Base-by-base conservation (phyloP, 345 rosid species). In the Salix udensis region DNA sequence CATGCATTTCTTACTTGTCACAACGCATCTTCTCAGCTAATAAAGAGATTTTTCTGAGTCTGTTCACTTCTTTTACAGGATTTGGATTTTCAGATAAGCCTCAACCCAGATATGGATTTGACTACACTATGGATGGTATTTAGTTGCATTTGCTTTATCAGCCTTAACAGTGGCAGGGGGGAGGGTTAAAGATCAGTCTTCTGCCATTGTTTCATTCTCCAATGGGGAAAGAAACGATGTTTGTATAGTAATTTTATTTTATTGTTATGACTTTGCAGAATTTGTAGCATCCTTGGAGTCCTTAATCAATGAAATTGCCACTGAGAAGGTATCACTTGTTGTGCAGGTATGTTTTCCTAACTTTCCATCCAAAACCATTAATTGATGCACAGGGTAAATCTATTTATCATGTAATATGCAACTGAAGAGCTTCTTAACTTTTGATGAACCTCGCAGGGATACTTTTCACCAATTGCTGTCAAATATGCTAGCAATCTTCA, bases 41-140 rank as follows among this genome's bases (percentile, higher is more conserved):
- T 11, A 13, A 0, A 26, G 10, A 42, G 18, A 31, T 14, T 67
- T 64, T 71, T 23, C 75, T 74, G 44, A 70, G 44, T 40, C 26
- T 34, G 50, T 21, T 10, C 4, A 6, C 42, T 6, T 74, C 71
- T 44, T 52, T 44, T 28, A 31, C 86, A 92, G 98, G 98, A 70
- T 95, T 95, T 79, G 97, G 97, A 31, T 95, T 95, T 85, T 95
- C 98, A n/a, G 97, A 95, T 78, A 95, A 93, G 83, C 98, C 98
- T 78, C 98, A 95, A 83, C 89, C 97, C 9, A 87, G 87, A 86
- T 90, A 95, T 80, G 97, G 98, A 76, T 95, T 95, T 79, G 88
- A 91, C 87, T 91, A 95, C 82, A 89, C 92, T 44, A 53, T 95
- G 78, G 88, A 79, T 72, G 97, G 98, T 95, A 92, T 79, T 53